A percentile compares a stretch with the other conserved stretches of the same genome.
Evolutionary conservation across 192 early-diverging fungal genomes (phyloP).

Genomic region (Piromyces finnis): DNA sequence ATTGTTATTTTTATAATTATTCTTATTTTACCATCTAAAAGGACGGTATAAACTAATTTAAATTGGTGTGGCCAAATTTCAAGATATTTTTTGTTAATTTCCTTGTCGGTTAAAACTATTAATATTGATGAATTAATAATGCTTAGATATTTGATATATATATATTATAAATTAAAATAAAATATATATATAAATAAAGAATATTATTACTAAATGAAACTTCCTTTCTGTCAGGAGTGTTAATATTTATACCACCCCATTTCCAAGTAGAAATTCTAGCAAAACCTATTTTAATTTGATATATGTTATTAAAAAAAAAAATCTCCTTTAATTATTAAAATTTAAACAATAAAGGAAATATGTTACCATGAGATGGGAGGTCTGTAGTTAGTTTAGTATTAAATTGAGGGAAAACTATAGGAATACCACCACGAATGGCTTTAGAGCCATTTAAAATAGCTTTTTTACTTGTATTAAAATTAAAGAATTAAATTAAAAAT

Average conservation of each 20-base stretch:
- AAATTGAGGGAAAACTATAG: constrained; percentile 69
- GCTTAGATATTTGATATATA: no score
- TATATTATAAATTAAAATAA: no score
- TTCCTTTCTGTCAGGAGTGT: constrained; percentile 20
- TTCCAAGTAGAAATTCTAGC: constrained; percentile 18
- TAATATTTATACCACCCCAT: constrained; percentile 19
- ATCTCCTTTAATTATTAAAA: no score
- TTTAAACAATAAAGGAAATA: no score
- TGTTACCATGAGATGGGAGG: constrained; percentile 50
- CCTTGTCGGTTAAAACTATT: constrained; percentile 28
- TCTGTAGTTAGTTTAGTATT: constrained; percentile 26
- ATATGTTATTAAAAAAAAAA: no score
- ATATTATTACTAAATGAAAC: constrained; percentile 27
- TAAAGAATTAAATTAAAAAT: no score
- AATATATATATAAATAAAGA: no score
- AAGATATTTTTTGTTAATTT: constrained; percentile 29
- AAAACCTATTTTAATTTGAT: neutral
- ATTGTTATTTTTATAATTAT: no score
- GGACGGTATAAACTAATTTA: constrained; percentile 59
- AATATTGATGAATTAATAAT: no score
- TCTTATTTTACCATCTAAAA: constrained; percentile 37
- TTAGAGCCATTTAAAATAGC: constrained; percentile 75
- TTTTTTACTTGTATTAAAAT: no score
- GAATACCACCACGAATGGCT: constrained; percentile 69
- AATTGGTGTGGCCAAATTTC: constrained; percentile 57